Evolutionary conservation across 495 filamentous ascomycete genomes (phyloP).

Genomic region (Neurospora sp.): DNA sequence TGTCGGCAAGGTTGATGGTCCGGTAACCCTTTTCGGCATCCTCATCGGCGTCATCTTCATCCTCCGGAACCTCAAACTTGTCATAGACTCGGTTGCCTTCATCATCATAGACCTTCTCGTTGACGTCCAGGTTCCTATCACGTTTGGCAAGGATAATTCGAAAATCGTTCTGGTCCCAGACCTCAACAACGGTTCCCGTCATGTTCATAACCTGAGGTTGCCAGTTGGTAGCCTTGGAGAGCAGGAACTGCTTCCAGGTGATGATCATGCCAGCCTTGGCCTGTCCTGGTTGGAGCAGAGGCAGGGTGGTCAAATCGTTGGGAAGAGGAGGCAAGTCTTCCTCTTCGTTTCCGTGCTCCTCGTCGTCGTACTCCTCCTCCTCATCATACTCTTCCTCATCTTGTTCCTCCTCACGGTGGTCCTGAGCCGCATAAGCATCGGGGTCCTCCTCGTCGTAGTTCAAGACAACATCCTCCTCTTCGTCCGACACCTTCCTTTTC

Average conservation of each 20-base stretch:
- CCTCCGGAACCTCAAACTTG: constrained; percentile 35
- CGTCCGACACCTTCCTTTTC: constrained; percentile 33
- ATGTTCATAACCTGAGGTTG: constrained; percentile 60
- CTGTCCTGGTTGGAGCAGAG: constrained; percentile 42
- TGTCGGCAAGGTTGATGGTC: constrained; percentile 26
- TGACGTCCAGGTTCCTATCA: constrained; percentile 47
- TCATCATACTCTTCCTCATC: constrained; percentile 33
- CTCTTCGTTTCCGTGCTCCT: constrained; percentile 23
- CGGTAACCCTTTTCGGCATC: constrained; percentile 24
- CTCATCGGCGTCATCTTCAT: constrained; percentile 27
- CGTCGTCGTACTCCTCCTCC: constrained; percentile 18
- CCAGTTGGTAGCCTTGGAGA: constrained; percentile 69
- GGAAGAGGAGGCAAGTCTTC: constrained; percentile 63
- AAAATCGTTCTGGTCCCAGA: constrained; percentile 37
- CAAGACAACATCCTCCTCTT: constrained; percentile 25
- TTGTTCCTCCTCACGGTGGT: constrained; percentile 13
- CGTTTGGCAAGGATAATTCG: constrained; percentile 58
- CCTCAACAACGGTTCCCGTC: constrained; percentile 50
- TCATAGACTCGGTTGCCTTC: constrained; percentile 35
- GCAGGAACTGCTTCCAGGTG: constrained; percentile 65
- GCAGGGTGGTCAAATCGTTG: constrained; percentile 45
- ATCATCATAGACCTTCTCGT: constrained; percentile 35
- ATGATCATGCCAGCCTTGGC: constrained; percentile 58
- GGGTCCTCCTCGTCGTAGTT: constrained; percentile 43
- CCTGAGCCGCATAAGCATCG: constrained; percentile 19